phyloP scores from a whole-genome alignment of 306 rosid genomes.

The Citrullus mucosospermus region DNA sequence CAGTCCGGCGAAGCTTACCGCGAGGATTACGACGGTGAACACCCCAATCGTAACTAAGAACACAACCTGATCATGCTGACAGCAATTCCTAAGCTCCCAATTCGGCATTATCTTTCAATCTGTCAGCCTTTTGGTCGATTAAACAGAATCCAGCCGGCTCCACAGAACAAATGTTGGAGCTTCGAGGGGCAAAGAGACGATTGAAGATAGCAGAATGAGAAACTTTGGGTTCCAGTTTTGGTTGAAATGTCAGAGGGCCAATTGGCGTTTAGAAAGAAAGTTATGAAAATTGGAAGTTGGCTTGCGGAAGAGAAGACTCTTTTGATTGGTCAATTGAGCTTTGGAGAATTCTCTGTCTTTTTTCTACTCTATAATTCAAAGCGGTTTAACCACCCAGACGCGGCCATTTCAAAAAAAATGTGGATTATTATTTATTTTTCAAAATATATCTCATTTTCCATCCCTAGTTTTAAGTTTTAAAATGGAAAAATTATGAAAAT shows the following conservation, averaged over 20 bases:
- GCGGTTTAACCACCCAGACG: neutral
- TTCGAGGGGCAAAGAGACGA: neutral
- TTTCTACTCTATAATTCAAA: neutral
- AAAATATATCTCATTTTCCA: too few relatives aligned
- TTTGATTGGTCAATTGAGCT: neutral
- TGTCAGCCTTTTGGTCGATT: neutral
- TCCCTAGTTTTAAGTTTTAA: too few relatives aligned
- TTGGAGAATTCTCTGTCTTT: neutral
- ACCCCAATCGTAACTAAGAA: conserved; percentile 52
- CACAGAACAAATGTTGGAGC: neutral
- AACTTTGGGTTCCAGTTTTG: neutral
- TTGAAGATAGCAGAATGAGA: neutral
- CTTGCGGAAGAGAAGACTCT: neutral
- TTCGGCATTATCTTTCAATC: conserved; percentile 38
- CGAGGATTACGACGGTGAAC: conserved; percentile 58
- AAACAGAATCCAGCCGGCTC: neutral
- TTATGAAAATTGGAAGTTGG: neutral
- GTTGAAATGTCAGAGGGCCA: neutral
- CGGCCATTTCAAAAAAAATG: neutral
- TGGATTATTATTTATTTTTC: too few relatives aligned
- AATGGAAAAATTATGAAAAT: too few relatives aligned
- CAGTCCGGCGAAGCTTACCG: conserved; percentile 21
- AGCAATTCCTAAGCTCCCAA: conserved; percentile 82
- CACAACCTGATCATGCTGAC: conserved; percentile 59
- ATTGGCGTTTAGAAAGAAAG: neutral